Conservation (phyloP, 257 asterid species). For the Gentiana straminea region DNA sequence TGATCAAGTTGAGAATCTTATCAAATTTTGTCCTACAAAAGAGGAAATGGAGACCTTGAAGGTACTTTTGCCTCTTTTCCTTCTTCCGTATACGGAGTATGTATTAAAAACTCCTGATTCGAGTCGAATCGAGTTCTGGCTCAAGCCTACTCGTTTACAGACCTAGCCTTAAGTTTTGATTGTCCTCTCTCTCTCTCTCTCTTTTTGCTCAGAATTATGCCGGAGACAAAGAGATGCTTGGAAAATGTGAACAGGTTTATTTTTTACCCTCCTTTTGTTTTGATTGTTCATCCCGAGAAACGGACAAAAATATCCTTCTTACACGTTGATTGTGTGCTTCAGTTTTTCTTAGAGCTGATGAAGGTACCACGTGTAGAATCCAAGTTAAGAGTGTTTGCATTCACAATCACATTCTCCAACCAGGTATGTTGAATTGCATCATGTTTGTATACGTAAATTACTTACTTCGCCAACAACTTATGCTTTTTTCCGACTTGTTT, state of each 20-base stretch:
- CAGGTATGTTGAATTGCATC: conserved; percentile 71
- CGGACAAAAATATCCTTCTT: conserved; percentile 11
- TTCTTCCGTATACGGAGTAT: not conserved
- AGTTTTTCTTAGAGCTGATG: conserved; percentile 96
- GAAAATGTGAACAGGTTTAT: conserved; percentile 93
- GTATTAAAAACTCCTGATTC: no score
- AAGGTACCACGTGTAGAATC: conserved; percentile 97
- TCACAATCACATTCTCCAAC: conserved; percentile 69
- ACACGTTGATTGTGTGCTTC: conserved; percentile 23
- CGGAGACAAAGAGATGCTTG: conserved; percentile 91
- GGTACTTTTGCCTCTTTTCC: conserved; percentile 28
- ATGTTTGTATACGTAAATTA: no score
- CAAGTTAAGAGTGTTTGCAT: conserved; percentile 93
- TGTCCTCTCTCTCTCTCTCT: conserved; percentile 14
- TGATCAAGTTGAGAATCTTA: conserved; percentile 99
- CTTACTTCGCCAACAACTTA: no score
- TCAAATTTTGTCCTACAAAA: conserved; percentile 91
- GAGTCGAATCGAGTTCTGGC: no score
- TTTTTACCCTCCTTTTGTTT: not conserved
- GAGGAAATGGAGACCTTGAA: conserved; percentile 95
- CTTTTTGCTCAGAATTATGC: conserved; percentile 73
- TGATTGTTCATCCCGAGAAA: not conserved
- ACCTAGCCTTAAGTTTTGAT: not conserved
- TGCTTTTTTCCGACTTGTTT: conserved; percentile 20
- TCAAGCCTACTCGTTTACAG: not conserved